Base-by-base conservation (phyloP, 441 rosid genomes). In the Populus hybrid region DNA sequence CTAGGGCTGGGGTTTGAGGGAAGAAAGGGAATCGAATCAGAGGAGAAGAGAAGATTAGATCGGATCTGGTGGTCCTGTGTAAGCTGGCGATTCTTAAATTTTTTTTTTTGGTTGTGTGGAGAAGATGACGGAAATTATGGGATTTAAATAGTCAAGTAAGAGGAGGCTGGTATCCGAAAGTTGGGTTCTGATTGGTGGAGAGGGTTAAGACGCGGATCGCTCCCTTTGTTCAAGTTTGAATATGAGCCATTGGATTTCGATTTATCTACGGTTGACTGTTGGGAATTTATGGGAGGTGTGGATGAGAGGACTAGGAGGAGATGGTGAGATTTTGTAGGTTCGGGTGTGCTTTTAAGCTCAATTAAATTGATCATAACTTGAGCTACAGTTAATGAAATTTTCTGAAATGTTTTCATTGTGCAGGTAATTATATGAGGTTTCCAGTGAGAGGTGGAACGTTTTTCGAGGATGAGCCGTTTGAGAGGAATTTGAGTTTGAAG, bases 291-390 rank as follows among this genome's bases (percentile, higher is more conserved):
- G 78, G 69, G n/a, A 28, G 59, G 50, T 71, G 78, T 79, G 79
- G 78, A 72, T 64, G 77, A 79, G 65, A 76, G 69, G 75, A 63
- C 38, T 71, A 61, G 73, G 77, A 76, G 74, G 23, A 65, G 78
- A 57, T 73, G 72, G 71, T 75, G 57, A 69, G 69, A 63, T 76
- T 59, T 67, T 75, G 72, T 81, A 59, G 70, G 81, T 69, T 81
- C 85, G 74, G 88, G 88, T 94, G 99, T 94, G 99, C 80, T 91
- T 91, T 88, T 87, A 50, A 80, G 80, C 81, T 84, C 50, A 40
- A 84, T 82, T 86, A 16, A 78, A 76, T 77, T 73, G 20, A 24
- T 28, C 42, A 70, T 84, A 87, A 84, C 88, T 89, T 74, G 50
- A 73, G 46, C 1, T 80, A 1, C 42, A 80, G 10, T 82, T 1